Evolutionary conservation across 345 rosid species (phyloP).

Genomic region (Noccaea caerulescens): DNA sequence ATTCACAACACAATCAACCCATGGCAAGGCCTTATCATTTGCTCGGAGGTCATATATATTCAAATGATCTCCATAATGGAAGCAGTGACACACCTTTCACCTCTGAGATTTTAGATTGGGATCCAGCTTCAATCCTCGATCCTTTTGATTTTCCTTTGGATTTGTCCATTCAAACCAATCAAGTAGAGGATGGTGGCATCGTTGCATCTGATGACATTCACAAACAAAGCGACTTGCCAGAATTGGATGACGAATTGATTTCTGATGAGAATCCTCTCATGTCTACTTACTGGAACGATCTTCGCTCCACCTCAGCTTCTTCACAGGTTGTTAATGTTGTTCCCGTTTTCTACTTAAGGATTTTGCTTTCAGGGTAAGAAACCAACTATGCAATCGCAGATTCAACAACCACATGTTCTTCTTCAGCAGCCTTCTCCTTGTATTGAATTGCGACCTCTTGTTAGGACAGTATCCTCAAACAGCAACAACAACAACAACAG

Average conservation of each 20-base stretch:
- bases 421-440: constrained; percentile 59
- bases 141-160: constrained; percentile 58
- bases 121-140: constrained; percentile 52
- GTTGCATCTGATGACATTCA: constrained; percentile 52
- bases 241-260: constrained; percentile 78
- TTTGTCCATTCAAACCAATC: constrained; percentile 51
- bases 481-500: constrained; percentile 17
- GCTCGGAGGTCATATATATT: constrained; percentile 60
- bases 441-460: constrained; percentile 50
- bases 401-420: constrained; percentile 51
- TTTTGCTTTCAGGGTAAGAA: constrained; percentile 53
- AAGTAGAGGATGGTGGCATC: constrained; percentile 55
- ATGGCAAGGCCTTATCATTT: constrained; percentile 49
- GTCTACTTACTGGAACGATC: constrained; percentile 58
- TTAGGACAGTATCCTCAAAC: constrained; percentile 55
- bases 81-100: constrained; percentile 57
- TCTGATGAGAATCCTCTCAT: constrained; percentile 64
- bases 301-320: constrained; percentile 61
- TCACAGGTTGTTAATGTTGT: constrained; percentile 58
- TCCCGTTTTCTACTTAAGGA: constrained; percentile 3
- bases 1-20: constrained; percentile 51
- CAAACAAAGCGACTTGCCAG: constrained; percentile 68
- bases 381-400: constrained; percentile 43
- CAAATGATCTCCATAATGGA: constrained; percentile 63
- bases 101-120: constrained; percentile 57